A percentile compares a stretch with the other conserved stretches of the same genome.
These are phyloP conservation scores for Dictyostelium capitatum DNA, from an alignment of 78 protist genomes.

Conservation along the genomic window DNA sequence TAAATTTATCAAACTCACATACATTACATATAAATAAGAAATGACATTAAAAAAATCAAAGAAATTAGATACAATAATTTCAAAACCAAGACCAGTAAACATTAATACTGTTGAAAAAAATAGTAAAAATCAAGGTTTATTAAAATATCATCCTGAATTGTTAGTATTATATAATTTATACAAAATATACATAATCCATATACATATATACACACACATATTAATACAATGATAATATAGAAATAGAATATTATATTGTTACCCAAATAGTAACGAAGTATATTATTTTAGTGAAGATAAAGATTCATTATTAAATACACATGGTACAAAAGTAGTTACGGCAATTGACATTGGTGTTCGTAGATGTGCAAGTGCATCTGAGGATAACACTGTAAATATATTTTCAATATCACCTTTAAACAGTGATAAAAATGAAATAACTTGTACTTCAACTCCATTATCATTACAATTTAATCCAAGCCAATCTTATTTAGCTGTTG, in stretches of 20 bases:
- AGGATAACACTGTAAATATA: neutral
- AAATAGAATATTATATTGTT: slow-evolving; percentile 1
- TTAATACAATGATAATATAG: neutral
- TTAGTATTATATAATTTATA: neutral
- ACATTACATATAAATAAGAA: too few relatives aligned
- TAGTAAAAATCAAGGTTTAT: neutral
- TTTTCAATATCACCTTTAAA: neutral
- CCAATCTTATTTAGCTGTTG: slow-evolving; percentile 26
- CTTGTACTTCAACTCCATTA: neutral
- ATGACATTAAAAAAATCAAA: too few relatives aligned
- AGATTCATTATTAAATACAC: neutral
- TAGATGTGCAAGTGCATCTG: slow-evolving; percentile 34
- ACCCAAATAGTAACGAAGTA: slow-evolving; percentile 1
- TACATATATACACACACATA: neutral
- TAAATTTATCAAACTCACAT: too few relatives aligned
- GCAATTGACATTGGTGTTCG: neutral
- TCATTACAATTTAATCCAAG: slow-evolving; percentile 36
- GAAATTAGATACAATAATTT: too few relatives aligned
- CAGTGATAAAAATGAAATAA: neutral
- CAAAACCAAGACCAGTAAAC: neutral
- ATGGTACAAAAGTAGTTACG: neutral
- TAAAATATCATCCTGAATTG: slow-evolving; percentile 24
- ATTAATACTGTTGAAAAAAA: neutral
- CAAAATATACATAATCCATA: too few relatives aligned
- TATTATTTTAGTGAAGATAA: neutral